Conservation (phyloP, 2,329 filamentous ascomycete genomes). For the Pseudogymnoascus verrucosus region DNA sequence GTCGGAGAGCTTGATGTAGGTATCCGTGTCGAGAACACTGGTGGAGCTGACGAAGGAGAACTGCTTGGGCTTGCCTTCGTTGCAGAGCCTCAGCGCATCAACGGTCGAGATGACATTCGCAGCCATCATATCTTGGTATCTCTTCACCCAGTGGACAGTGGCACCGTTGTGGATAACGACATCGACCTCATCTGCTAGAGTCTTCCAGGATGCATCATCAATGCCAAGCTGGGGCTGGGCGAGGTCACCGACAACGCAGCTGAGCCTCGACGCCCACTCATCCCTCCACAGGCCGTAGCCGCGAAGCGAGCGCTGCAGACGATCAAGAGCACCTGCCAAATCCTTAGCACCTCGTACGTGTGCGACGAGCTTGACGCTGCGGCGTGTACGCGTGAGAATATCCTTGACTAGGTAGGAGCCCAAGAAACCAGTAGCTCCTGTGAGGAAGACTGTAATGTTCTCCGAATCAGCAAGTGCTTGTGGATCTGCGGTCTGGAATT, state of each 20-base stretch:
- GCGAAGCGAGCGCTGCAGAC: constrained; percentile 58
- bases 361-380: constrained; percentile 56
- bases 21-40: constrained; percentile 69
- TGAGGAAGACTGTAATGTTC: constrained; percentile 63
- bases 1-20: constrained; percentile 70
- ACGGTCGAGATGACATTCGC: constrained; percentile 78
- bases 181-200: constrained; percentile 58
- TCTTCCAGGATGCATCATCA: constrained; percentile 56
- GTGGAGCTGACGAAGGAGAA: constrained; percentile 81
- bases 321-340: constrained; percentile 48
- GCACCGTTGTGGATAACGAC: constrained; percentile 78
- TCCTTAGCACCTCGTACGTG: constrained; percentile 64
- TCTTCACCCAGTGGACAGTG: constrained; percentile 71
- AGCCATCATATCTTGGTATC: constrained; percentile 62
- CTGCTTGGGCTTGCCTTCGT: constrained; percentile 67
- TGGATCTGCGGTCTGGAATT: constrained; percentile 30
- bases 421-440: constrained; percentile 84
- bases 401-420: constrained; percentile 74
- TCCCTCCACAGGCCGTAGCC: constrained; percentile 76
- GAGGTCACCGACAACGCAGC: constrained; percentile 65
- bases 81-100: constrained; percentile 67
- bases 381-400: constrained; percentile 53
- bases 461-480: constrained; percentile 24
- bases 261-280: constrained; percentile 57
- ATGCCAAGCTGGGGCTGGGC: constrained; percentile 66